phyloP scores from a whole-genome alignment of 1,284 basidiomycete genomes.

The Pulveroboletus sp. region DNA sequence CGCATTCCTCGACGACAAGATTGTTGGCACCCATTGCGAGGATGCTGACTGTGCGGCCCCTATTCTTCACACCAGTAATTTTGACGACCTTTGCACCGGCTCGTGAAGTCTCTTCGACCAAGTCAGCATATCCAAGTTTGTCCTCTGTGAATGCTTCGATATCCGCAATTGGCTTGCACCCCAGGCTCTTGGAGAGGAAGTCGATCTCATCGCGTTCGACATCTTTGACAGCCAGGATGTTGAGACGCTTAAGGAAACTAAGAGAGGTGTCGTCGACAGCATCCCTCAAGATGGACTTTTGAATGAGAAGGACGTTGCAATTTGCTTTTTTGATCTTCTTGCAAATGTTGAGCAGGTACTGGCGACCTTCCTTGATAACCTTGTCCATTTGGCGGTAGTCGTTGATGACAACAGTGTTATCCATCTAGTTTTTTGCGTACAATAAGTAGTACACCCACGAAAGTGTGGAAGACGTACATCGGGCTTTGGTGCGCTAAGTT shows the following conservation, averaged over 20 bases:
- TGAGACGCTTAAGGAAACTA: conserved; percentile 96
- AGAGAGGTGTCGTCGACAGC: conserved; percentile 99
- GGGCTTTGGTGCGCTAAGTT: conserved; percentile 96
- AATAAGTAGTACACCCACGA: background rate
- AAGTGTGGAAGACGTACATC: conserved; percentile 62
- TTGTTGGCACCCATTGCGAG: conserved; percentile 95
- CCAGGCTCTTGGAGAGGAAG: conserved; percentile 93
- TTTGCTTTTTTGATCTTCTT: conserved; percentile 99
- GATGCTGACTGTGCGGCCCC: conserved; percentile 92
- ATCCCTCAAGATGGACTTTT: conserved; percentile 98
- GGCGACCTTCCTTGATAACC: conserved; percentile 98
- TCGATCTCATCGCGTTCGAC: conserved; percentile 99
- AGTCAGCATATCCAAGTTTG: conserved; percentile 94
- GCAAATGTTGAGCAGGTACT: conserved; percentile 97
- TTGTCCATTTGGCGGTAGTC: conserved; percentile 99
- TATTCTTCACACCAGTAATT: conserved; percentile 94
- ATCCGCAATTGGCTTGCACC: conserved; percentile 95
- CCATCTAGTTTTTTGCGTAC: conserved; percentile 71
- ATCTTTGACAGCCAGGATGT: conserved; percentile 97
- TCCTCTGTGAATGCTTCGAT: conserved; percentile 99
- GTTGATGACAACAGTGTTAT: conserved; percentile 99
- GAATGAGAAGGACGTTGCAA: conserved; percentile 98
- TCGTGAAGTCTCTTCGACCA: conserved; percentile 89
- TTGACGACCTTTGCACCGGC: conserved; percentile 91
- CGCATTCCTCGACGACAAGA: conserved; percentile 95